phyloP scores from a whole-genome alignment of 768 basidiomycete species.

The Tricholoma flavovirens region DNA sequence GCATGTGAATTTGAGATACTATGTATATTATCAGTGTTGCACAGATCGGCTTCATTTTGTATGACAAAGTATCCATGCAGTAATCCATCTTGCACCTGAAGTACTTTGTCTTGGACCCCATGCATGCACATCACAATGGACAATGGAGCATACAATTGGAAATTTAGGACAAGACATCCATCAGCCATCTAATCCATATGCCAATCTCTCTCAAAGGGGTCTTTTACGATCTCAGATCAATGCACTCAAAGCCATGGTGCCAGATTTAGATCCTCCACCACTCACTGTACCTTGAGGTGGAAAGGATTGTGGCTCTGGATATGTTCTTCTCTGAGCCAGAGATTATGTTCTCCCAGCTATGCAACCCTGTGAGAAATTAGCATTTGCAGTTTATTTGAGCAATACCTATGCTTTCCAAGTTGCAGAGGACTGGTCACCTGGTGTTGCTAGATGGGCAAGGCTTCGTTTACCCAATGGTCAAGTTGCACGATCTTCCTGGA shows the following conservation, averaged over 20 bases:
- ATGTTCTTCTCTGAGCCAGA: conserved; percentile 11
- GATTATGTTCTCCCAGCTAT: background rate
- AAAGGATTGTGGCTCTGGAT: conserved; percentile 10
- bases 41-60: too few relatives aligned
- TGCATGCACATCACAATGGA: conserved; percentile 20
- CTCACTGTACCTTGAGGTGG: conserved; percentile 9
- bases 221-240: conserved; percentile 13
- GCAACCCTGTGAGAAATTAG: background rate
- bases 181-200: conserved; percentile 21
- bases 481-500: conserved; percentile 7
- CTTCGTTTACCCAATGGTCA: conserved; percentile 19
- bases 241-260: conserved; percentile 9
- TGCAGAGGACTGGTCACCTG: too few relatives aligned
- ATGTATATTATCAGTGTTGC: too few relatives aligned
- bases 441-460: too few relatives aligned
- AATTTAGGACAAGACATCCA: conserved; percentile 20
- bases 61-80: too few relatives aligned
- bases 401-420: too few relatives aligned
- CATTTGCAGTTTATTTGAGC: too few relatives aligned
- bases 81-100: too few relatives aligned
- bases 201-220: conserved; percentile 18
- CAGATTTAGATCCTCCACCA: conserved; percentile 7
- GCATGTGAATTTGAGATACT: too few relatives aligned
- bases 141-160: conserved; percentile 3
- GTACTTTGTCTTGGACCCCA: conserved; percentile 15